phyloP scores from a whole-genome alignment of 352 stramenopile species.

The Phytophthora brassicae region DNA sequence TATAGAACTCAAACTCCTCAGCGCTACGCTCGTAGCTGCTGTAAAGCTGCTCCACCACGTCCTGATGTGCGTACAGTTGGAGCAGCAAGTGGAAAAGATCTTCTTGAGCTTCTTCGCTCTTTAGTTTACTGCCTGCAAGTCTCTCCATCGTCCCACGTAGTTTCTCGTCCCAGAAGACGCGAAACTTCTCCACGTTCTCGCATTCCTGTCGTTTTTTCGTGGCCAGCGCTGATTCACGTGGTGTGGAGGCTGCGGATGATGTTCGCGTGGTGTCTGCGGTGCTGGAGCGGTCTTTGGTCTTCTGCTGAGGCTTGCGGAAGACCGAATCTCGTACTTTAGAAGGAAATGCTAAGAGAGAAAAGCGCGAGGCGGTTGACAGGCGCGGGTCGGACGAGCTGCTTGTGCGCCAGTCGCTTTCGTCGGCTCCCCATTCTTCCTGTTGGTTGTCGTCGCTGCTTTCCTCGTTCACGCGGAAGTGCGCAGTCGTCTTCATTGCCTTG shows the following conservation, averaged over 20 bases:
- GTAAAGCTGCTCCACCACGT: conserved; percentile 81
- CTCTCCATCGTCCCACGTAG: conserved; percentile 62
- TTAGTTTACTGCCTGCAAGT: conserved; percentile 34
- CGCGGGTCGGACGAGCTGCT: conserved; percentile 46
- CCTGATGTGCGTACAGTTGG: conserved; percentile 81
- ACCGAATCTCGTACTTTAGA: conserved; percentile 47
- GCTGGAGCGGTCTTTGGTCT: conserved; percentile 35
- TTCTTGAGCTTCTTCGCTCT: conserved; percentile 16
- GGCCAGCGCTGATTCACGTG: conserved; percentile 18
- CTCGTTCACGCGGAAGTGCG: conserved; percentile 1
- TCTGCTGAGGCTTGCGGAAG: conserved; percentile 28
- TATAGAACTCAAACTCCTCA: conserved; percentile 87
- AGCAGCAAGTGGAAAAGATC: conserved; percentile 77
- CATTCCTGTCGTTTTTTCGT: conserved; percentile 10
- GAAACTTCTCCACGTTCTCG: conserved; percentile 69
- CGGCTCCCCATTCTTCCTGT: conserved; percentile 37
- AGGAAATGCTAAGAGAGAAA: conserved; percentile 48
- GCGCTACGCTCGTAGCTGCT: conserved; percentile 63
- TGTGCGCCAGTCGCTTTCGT: conserved; percentile 53
- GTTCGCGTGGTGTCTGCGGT: conserved; percentile 32
- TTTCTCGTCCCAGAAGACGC: conserved; percentile 80
- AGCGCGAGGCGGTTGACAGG: conserved; percentile 22
- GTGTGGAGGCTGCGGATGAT: conserved; percentile 36
- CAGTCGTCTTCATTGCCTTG: conserved; percentile 15
- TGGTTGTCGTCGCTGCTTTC: conserved; percentile 39